A percentile compares a stretch with the other conserved stretches of the same genome.
phyloP scores from a whole-genome alignment of 306 rosid genomes.

The Quercus cerris region DNA sequence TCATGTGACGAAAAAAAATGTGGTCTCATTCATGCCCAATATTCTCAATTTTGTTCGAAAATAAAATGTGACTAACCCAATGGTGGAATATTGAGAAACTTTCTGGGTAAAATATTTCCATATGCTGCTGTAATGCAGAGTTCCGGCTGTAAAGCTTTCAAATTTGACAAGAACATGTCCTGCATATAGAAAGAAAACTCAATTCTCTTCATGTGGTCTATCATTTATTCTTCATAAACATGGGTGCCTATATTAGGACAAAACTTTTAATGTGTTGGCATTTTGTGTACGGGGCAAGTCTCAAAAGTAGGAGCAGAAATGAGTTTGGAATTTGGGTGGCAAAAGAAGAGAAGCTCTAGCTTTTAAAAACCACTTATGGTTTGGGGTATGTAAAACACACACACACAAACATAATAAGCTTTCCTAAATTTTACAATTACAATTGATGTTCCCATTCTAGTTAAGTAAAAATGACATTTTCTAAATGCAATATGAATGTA shows the following conservation, averaged over 20 bases:
- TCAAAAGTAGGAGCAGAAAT: too few species aligned
- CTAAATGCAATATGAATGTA: not conserved
- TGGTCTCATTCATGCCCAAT: not conserved
- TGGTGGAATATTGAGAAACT: slow-evolving; percentile 48
- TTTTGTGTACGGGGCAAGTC: too few species aligned
- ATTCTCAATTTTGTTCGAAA: not conserved
- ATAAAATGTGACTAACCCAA: slow-evolving; percentile 43
- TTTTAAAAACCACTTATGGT: not conserved
- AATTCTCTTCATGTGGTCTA: not conserved
- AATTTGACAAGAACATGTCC: slow-evolving; percentile 68
- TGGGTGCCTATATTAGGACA: too few species aligned
- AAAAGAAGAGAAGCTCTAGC: too few species aligned
- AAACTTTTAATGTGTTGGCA: too few species aligned
- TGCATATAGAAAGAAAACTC: slow-evolving; percentile 23
- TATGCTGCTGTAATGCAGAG: slow-evolving; percentile 67
- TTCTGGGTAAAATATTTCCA: slow-evolving; percentile 56
- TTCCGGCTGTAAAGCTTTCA: slow-evolving; percentile 73
- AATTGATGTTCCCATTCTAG: not conserved
- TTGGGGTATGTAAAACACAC: not conserved
- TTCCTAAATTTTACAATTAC: not conserved
- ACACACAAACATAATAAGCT: not conserved
- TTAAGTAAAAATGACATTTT: not conserved
- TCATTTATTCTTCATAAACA: not conserved
- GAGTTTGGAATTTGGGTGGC: too few species aligned
- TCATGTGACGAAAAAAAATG: not conserved